A percentile compares a stretch with the other conserved stretches of the same genome.
phyloP scores from a whole-genome alignment of 768 basidiomycete genomes.

The Collybia sordida region DNA sequence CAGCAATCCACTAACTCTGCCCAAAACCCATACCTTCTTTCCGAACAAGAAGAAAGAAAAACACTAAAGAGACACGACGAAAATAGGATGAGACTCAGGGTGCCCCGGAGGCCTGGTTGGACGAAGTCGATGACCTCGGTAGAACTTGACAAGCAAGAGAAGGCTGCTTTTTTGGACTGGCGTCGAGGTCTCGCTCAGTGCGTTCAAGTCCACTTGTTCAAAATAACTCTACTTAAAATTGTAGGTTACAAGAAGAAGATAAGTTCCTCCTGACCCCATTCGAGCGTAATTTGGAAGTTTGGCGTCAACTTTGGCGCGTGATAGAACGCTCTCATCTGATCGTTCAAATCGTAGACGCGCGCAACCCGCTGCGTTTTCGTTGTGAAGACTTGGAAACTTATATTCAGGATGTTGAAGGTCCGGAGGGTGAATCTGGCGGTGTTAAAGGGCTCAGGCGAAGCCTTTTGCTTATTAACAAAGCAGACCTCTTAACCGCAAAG shows the following conservation, averaged over 20 bases:
- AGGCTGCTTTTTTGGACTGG: constrained; percentile 91
- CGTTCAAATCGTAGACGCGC: constrained; percentile 94
- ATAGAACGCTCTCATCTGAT: constrained; percentile 92
- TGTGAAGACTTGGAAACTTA: constrained; percentile 91
- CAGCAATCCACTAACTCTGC: constrained; percentile 50
- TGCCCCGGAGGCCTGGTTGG: constrained; percentile 91
- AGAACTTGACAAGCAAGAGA: constrained; percentile 87
- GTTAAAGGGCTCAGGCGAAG: constrained; percentile 71
- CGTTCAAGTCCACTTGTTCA: constrained; percentile 26
- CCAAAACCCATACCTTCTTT: constrained; percentile 86
- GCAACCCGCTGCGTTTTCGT: constrained; percentile 90
- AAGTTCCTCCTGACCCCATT: constrained; percentile 92
- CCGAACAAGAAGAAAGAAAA: constrained; percentile 76
- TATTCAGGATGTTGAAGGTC: constrained; percentile 79
- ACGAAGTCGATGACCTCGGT: constrained; percentile 72
- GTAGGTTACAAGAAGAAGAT: constrained; percentile 84
- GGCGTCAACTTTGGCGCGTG: constrained; percentile 98
- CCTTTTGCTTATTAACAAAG: constrained; percentile 91
- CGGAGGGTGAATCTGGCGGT: constrained; percentile 78
- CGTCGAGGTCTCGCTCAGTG: constrained; percentile 88
- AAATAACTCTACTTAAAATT: constrained; percentile 3
- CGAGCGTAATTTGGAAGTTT: constrained; percentile 96
- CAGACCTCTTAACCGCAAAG: constrained; percentile 82
- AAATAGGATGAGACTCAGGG: constrained; percentile 73
- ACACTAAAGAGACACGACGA: constrained; percentile 72